Conservation (phyloP, 352 stramenopile genomes). For the Peronospora destructor region DNA sequence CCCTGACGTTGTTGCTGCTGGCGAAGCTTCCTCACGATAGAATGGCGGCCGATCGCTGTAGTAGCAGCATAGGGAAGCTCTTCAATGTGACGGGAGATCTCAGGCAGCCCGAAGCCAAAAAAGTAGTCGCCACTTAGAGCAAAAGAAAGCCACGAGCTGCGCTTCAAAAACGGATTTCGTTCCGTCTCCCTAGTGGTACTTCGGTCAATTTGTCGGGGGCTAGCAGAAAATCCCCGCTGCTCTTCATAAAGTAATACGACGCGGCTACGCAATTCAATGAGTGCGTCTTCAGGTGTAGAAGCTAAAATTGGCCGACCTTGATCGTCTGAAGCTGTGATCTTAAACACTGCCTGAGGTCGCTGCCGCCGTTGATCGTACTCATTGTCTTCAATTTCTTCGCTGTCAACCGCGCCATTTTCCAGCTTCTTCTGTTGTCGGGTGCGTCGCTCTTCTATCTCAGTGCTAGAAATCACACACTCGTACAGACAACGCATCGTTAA, state of each 20-base stretch:
- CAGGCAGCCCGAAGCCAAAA: conserved; percentile 71
- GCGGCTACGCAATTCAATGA: conserved; percentile 65
- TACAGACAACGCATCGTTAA: conserved; percentile 81
- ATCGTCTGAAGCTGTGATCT: conserved; percentile 74
- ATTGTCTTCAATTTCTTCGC: conserved; percentile 2
- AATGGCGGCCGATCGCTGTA: conserved; percentile 47
- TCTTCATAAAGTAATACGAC: conserved; percentile 73
- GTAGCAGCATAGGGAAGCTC: conserved; percentile 64
- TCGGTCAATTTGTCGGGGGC: conserved; percentile 5
- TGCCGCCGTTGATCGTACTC: conserved; percentile 17
- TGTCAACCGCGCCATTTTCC: conserved; percentile 4
- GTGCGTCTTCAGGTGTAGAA: conserved; percentile 52
- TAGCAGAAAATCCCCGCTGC: conserved; percentile 30
- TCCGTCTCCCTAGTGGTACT: conserved; percentile 17
- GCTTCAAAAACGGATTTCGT: conserved; percentile 66
- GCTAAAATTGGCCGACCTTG: conserved; percentile 55
- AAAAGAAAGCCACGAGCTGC: conserved; percentile 78
- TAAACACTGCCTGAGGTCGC: conserved; percentile 48
- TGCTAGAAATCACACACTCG: conserved; percentile 84
- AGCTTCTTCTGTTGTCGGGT: conserved; percentile 14
- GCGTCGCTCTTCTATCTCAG: conserved; percentile 52
- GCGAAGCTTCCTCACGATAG: conserved; percentile 33
- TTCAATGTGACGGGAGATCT: conserved; percentile 64
- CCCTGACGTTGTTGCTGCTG: conserved; percentile 37
- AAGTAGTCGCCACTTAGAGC: conserved; percentile 71